Conservation (phyloP, 2,329 filamentous ascomycete species). For the Ceratocystis harringtonii region DNA sequence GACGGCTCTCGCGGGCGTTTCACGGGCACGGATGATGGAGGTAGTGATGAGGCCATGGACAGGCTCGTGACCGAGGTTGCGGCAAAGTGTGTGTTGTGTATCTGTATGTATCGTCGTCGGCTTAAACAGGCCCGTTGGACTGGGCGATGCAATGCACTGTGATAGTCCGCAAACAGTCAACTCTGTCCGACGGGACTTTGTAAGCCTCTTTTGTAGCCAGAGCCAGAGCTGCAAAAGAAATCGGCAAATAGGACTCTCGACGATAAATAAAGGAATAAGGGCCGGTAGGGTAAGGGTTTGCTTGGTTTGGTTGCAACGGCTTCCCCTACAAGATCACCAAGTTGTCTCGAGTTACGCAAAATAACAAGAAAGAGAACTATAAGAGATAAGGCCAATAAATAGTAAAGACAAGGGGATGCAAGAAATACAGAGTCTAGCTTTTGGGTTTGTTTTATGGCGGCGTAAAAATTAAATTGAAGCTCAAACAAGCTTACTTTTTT, state of each 20-base stretch:
- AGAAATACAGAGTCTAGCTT: too few relatives aligned
- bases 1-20: conserved; percentile 44
- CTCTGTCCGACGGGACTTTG: too few relatives aligned
- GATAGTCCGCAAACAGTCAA: too few relatives aligned
- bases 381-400: neutral
- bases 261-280: too few relatives aligned
- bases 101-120: conserved; percentile 23
- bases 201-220: too few relatives aligned
- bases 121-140: neutral
- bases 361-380: neutral
- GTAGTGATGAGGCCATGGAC: neutral
- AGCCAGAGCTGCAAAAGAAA: neutral
- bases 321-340: too few relatives aligned
- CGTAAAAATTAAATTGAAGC: neutral
- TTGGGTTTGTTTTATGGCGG: neutral
- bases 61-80: neutral
- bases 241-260: neutral
- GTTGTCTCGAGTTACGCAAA: neutral
- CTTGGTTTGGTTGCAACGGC: too few relatives aligned
- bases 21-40: conserved; percentile 28
- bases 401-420: conserved; percentile 1
- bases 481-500: neutral
- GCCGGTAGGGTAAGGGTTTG: too few relatives aligned
- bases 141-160: neutral
- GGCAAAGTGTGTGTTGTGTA: neutral